phyloP scores from a whole-genome alignment of 768 basidiomycete genomes.

The Amanita muscaria region DNA sequence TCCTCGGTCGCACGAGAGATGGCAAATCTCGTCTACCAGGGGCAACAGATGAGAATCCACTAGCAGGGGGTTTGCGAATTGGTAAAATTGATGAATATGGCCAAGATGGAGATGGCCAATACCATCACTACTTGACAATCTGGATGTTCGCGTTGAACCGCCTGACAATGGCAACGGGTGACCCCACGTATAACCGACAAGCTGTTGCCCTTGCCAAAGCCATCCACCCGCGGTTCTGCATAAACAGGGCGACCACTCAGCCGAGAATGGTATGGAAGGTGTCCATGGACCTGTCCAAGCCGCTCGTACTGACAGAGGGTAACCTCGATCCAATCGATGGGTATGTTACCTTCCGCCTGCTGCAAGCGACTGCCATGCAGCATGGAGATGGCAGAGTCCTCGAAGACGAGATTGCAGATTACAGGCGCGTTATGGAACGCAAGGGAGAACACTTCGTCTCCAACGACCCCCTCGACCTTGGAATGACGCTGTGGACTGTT shows the following conservation, averaged over 20 bases:
- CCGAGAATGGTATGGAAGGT: conserved; percentile 5
- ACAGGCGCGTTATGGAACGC: conserved; percentile 1
- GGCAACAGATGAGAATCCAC: conserved; percentile 1
- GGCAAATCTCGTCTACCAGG: background rate
- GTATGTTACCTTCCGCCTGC: background rate
- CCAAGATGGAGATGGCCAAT: conserved; percentile 1
- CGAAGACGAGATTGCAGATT: conserved; percentile 1
- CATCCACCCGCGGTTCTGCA: conserved; percentile 2
- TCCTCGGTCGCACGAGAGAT: conserved; percentile 1
- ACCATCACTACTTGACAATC: conserved; percentile 1
- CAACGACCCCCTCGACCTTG: conserved; percentile 1
- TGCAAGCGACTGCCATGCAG: background rate
- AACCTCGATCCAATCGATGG: conserved; percentile 3
- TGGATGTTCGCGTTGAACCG: conserved; percentile 5
- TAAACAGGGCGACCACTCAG: background rate
- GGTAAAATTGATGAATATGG: background rate
- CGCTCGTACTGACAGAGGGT: background rate
- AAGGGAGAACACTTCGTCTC: conserved; percentile 1
- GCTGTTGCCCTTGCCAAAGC: conserved; percentile 1
- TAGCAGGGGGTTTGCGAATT: background rate
- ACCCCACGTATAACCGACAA: background rate
- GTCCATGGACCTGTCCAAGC: conserved; percentile 1
- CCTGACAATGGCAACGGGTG: background rate
- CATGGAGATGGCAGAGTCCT: background rate
- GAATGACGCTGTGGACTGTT: conserved; percentile 3